These are phyloP conservation scores for Mikania micrantha DNA, from an alignment of 129 eudicot species.

Conservation along the genomic window DNA sequence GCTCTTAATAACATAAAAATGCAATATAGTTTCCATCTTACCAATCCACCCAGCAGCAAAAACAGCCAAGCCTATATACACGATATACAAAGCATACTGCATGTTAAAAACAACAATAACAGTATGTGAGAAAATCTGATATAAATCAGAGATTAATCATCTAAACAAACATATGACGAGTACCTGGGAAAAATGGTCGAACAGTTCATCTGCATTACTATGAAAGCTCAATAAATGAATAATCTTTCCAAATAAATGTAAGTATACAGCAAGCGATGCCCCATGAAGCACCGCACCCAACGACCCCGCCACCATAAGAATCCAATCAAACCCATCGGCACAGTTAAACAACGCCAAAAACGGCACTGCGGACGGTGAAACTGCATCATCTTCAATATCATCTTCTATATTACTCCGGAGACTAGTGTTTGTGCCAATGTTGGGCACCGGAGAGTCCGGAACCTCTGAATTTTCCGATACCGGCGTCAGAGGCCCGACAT, in stretches of 20 bases:
- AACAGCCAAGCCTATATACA: slow-evolving; percentile 46
- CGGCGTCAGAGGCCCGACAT: slow-evolving; percentile 52
- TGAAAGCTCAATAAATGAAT: slow-evolving; percentile 25
- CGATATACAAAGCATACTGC: slow-evolving; percentile 50
- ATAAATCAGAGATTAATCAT: background rate
- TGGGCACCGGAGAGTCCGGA: slow-evolving; percentile 51
- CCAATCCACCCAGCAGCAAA: slow-evolving; percentile 68
- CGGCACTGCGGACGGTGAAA: slow-evolving; percentile 49
- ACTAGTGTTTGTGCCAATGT: slow-evolving; percentile 26
- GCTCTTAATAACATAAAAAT: background rate
- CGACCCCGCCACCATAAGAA: slow-evolving; percentile 40
- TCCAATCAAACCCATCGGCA: slow-evolving; percentile 51
- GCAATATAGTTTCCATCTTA: slow-evolving; percentile 24
- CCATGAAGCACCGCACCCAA: slow-evolving; percentile 53
- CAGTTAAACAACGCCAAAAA: slow-evolving; percentile 45
- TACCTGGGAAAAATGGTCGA: slow-evolving; percentile 34
- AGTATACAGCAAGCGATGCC: slow-evolving; percentile 37
- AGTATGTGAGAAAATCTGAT: background rate
- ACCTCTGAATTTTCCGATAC: slow-evolving; percentile 57
- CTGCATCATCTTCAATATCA: slow-evolving; percentile 28
- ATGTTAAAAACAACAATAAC: slow-evolving; percentile 16
- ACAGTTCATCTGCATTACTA: slow-evolving; percentile 26
- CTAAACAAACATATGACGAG: background rate
- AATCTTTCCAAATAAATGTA: slow-evolving; percentile 50
- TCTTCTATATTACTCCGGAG: slow-evolving; percentile 18